Conservation (phyloP, 768 basidiomycete species). For the Suillus discolor region DNA sequence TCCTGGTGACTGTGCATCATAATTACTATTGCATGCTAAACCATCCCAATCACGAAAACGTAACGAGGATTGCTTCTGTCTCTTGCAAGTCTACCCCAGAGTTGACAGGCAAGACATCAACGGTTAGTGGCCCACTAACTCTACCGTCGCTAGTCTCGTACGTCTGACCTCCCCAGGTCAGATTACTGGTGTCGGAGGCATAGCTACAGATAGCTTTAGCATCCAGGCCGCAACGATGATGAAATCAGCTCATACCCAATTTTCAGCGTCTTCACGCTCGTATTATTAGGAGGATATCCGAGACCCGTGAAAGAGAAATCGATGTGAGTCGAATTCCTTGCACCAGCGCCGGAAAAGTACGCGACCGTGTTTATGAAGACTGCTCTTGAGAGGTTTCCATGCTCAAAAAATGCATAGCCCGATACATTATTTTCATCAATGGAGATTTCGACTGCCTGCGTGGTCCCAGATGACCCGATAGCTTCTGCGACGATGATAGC, state of each 20-base stretch:
- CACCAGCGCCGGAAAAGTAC: conserved; percentile 40
- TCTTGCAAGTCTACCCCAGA: conserved; percentile 48
- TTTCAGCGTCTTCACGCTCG: conserved; percentile 49
- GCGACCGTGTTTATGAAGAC: conserved; percentile 63
- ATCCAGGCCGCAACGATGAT: conserved; percentile 1
- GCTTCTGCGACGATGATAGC: conserved; percentile 62
- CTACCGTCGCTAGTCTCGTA: conserved; percentile 53
- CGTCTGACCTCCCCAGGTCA: conserved; percentile 51
- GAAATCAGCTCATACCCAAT: conserved; percentile 39
- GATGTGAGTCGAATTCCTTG: conserved; percentile 16
- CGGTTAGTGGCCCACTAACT: conserved; percentile 37
- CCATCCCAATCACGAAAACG: conserved; percentile 10
- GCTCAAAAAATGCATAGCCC: conserved; percentile 39
- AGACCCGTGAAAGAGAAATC: not conserved
- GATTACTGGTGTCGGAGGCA: conserved; percentile 50
- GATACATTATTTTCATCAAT: conserved; percentile 45
- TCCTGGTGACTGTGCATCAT: not conserved
- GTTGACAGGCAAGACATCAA: conserved; percentile 32
- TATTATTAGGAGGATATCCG: conserved; percentile 14
- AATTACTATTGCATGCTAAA: not conserved
- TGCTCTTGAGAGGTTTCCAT: conserved; percentile 35
- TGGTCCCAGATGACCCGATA: conserved; percentile 47
- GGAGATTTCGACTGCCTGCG: conserved; percentile 48
- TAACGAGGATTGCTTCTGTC: conserved; percentile 47
- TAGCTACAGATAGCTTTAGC: conserved; percentile 33